These are phyloP conservation scores for Tillandsia fasciculata DNA, from an alignment of 176 grass and related monocot species.

Conservation along the genomic window DNA sequence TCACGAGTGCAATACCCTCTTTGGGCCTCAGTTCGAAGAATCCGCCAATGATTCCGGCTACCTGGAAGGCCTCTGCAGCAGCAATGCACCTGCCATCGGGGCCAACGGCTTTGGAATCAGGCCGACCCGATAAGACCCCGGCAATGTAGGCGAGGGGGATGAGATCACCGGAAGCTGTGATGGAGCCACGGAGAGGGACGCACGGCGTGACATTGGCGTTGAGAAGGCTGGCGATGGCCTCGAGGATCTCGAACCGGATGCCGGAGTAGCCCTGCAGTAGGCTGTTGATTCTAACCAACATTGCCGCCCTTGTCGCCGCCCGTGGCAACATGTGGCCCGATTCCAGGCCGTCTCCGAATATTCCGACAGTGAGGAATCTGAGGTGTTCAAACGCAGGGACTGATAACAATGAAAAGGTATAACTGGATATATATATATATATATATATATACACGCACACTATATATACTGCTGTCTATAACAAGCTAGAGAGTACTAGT, in stretches of 20 bases:
- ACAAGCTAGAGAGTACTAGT: too few species aligned
- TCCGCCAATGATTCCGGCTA: not conserved
- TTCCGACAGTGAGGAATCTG: constrained; percentile 20
- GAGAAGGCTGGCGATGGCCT: constrained; percentile 47
- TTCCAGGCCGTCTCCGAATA: constrained; percentile 3
- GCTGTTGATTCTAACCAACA: constrained; percentile 58
- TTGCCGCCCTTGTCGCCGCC: constrained; percentile 26
- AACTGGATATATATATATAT: too few species aligned
- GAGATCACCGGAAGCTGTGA: constrained; percentile 58
- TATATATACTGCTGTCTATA: too few species aligned
- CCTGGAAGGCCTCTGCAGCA: not conserved
- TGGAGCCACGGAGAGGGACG: constrained; percentile 50
- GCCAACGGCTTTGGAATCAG: constrained; percentile 14
- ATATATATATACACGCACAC: too few species aligned
- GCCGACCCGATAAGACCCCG: constrained; percentile 43
- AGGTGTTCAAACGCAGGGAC: too few species aligned
- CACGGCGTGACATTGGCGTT: constrained; percentile 44
- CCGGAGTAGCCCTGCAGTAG: constrained; percentile 58
- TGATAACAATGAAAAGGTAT: too few species aligned
- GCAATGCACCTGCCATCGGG: not conserved
- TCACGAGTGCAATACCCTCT: constrained; percentile 15
- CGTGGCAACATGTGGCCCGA: constrained; percentile 10
- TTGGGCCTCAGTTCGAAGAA: constrained; percentile 23
- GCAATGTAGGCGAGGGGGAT: constrained; percentile 56
- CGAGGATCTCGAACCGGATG: constrained; percentile 62